Conservation (phyloP, 306 rosid genomes). For the Casuarina glauca region DNA sequence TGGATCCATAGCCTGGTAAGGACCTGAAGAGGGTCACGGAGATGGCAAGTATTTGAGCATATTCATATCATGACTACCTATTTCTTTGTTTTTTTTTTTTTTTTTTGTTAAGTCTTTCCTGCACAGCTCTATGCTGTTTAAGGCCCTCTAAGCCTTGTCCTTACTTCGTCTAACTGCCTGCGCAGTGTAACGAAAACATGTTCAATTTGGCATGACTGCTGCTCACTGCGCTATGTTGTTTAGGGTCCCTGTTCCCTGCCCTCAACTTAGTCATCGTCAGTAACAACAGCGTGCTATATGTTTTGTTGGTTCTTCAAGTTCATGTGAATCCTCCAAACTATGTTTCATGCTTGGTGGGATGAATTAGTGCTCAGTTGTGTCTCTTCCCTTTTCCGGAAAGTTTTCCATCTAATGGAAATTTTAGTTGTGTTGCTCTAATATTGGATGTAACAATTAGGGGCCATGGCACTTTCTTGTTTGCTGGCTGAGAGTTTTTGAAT, state of each 20-base stretch:
- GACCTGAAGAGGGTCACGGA: slow-evolving; percentile 92
- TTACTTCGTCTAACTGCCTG: not conserved
- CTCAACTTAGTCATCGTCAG: not conserved
- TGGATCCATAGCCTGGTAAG: slow-evolving; percentile 74
- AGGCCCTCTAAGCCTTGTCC: not conserved
- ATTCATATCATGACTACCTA: slow-evolving; percentile 10
- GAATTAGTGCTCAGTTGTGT: not conserved
- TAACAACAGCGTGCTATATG: not conserved
- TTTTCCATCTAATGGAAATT: no score
- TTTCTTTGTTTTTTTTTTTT: not conserved
- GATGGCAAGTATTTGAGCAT: slow-evolving; percentile 64
- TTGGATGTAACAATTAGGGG: not conserved
- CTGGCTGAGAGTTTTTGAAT: not conserved
- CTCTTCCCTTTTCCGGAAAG: not conserved
- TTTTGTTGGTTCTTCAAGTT: not conserved
- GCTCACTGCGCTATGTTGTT: not conserved
- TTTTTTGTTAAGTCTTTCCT: not conserved
- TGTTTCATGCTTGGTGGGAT: not conserved
- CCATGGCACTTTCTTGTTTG: not conserved
- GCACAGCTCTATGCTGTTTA: not conserved
- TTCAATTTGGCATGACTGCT: no score
- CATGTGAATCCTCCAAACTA: not conserved
- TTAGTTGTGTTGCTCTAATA: no score
- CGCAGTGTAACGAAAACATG: not conserved
- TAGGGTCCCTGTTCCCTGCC: not conserved